Percentiles rank a stretch among this genome's conserved stretches.
phyloP scores from a whole-genome alignment of 2,329 filamentous ascomycete genomes.

The Diaporthe velutina region DNA sequence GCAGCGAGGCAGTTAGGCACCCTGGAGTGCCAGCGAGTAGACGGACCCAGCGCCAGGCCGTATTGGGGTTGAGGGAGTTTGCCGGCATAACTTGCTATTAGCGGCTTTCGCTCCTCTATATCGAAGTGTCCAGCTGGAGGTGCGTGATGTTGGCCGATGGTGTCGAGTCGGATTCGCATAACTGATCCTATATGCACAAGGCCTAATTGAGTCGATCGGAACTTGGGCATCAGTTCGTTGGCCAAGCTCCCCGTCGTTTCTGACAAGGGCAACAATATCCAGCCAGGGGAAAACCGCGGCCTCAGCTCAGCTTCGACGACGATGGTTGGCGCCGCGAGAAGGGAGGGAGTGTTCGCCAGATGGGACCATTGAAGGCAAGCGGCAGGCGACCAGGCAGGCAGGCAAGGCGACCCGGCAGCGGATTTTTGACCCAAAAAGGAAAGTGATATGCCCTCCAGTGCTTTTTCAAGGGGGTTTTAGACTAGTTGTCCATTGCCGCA shows the following conservation, averaged over 20 bases:
- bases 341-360: constrained; percentile 19
- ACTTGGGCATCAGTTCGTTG: constrained; percentile 6
- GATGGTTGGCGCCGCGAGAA: constrained; percentile 4
- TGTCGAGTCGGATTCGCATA: background rate
- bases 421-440: constrained; percentile 12
- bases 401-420: constrained; percentile 13
- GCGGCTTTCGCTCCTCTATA: constrained; percentile 12
- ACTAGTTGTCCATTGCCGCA: background rate
- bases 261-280: constrained; percentile 17
- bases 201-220: background rate
- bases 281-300: background rate
- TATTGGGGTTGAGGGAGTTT: constrained; percentile 6
- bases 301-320: background rate
- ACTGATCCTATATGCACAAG: background rate
- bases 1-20: background rate
- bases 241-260: constrained; percentile 26
- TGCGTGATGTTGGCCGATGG: background rate
- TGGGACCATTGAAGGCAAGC: constrained; percentile 4
- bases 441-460: background rate
- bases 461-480: background rate
- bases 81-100: constrained; percentile 8
- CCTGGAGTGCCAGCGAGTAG: background rate
- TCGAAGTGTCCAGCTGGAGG: constrained; percentile 10
- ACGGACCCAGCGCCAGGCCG: constrained; percentile 3
- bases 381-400: constrained; percentile 1